Percentiles rank a stretch among this genome's conserved stretches.
Evolutionary conservation across 352 stramenopile species (phyloP).

Genomic region (Thraustotheca clavata): DNA sequence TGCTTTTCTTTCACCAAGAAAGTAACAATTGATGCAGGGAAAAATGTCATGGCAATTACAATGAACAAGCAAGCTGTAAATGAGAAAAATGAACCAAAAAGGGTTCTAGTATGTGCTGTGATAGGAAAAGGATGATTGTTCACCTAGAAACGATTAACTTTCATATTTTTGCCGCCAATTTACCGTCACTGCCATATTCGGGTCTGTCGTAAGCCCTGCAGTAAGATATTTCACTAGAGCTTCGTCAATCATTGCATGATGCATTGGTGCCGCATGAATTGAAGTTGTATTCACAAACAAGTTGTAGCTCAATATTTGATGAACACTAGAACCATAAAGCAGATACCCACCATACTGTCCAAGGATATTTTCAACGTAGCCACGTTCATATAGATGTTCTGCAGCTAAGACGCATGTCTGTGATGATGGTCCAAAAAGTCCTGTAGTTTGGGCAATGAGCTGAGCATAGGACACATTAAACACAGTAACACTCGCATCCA

Average conservation of each 20-base stretch:
- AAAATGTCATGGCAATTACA: conserved; percentile 89
- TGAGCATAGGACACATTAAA: not conserved
- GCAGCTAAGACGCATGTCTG: conserved; percentile 34
- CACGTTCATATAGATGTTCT: conserved; percentile 44
- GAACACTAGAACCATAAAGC: conserved; percentile 31
- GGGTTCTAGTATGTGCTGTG: conserved; percentile 33
- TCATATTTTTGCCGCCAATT: no score
- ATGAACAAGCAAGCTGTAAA: conserved; percentile 82
- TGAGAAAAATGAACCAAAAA: conserved; percentile 69
- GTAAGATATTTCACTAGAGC: conserved; percentile 55
- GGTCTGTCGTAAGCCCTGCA: conserved; percentile 26
- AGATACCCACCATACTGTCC: conserved; percentile 41
- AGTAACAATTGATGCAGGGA: conserved; percentile 87
- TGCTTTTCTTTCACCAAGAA: conserved; percentile 96
- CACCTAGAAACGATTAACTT: no score
- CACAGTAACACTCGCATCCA: not conserved
- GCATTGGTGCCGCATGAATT: conserved; percentile 39
- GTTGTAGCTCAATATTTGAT: conserved; percentile 52
- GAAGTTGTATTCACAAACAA: conserved; percentile 54
- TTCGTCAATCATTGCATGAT: conserved; percentile 53
- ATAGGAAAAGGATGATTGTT: conserved; percentile 41
- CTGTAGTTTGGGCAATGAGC: conserved; percentile 25
- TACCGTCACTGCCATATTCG: conserved; percentile 37
- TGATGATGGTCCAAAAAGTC: conserved; percentile 39
- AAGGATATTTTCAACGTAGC: conserved; percentile 25